Evolutionary conservation across 2,329 filamentous ascomycete species (phyloP).

Genomic region (Fusarium citri): DNA sequence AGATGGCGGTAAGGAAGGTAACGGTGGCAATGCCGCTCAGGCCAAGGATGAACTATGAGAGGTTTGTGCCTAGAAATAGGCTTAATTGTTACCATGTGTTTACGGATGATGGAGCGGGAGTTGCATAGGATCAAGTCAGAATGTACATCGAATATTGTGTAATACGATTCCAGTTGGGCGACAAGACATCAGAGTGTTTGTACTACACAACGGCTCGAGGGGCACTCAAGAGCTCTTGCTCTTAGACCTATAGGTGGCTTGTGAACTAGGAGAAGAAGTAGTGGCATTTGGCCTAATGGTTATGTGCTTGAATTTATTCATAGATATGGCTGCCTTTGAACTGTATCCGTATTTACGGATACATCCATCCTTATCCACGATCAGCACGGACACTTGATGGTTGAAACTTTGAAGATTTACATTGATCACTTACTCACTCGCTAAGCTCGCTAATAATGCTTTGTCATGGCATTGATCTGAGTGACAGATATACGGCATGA

Average conservation of each 20-base stretch:
- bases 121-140: not conserved
- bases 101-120: slow-evolving; percentile 15
- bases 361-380: not conserved
- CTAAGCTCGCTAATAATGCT: not conserved
- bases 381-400: slow-evolving; percentile 1
- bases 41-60: slow-evolving; percentile 53
- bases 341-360: not conserved
- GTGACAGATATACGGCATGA: not conserved
- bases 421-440: not conserved
- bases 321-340: not conserved
- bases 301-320: not conserved
- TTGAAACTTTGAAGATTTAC: not conserved
- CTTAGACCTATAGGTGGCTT: slow-evolving; percentile 4
- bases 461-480: slow-evolving; percentile 8
- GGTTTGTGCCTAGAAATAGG: not conserved
- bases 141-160: not conserved
- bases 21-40: slow-evolving; percentile 32
- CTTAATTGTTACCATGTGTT: not conserved
- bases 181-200: not conserved
- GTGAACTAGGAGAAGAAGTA: slow-evolving; percentile 3
- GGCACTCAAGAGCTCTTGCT: slow-evolving; percentile 3
- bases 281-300: slow-evolving; percentile 8
- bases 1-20: slow-evolving; percentile 53
- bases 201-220: slow-evolving; percentile 13
- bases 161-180: not conserved